Percentiles rank a stretch among this genome's conserved stretches.
phyloP scores from a whole-genome alignment of 345 rosid species.

The Cardamine occulta region DNA sequence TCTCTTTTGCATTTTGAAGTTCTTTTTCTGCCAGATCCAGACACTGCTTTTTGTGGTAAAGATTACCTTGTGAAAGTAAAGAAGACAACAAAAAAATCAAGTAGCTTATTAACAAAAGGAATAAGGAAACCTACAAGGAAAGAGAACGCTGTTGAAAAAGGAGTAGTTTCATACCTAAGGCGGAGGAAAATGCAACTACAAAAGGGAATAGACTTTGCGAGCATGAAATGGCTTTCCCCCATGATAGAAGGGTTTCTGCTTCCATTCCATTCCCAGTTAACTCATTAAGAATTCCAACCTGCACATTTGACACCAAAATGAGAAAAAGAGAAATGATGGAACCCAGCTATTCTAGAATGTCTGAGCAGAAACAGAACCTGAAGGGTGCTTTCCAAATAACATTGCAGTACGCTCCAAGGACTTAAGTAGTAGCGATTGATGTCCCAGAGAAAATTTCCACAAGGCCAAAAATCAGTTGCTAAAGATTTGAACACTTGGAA shows the following conservation, averaged over 20 bases:
- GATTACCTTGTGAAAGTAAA: constrained; percentile 55
- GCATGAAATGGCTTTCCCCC: constrained; percentile 81
- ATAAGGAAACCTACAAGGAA: constrained; percentile 13
- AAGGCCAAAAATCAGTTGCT: constrained; percentile 66
- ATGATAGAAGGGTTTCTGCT: constrained; percentile 69
- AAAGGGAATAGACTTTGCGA: constrained; percentile 62
- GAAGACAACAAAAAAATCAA: constrained; percentile 12
- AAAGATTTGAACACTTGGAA: constrained; percentile 53
- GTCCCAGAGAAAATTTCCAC: constrained; percentile 49
- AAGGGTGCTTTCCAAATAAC: constrained; percentile 90
- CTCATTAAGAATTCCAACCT: constrained; percentile 83
- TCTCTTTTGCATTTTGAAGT: constrained; percentile 63
- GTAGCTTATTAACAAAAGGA: constrained; percentile 29
- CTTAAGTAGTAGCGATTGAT: constrained; percentile 65
- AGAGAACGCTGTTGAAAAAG: background rate
- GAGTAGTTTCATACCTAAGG: constrained; percentile 58
- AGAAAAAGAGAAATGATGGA: constrained; percentile 30
- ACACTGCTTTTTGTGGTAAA: constrained; percentile 62
- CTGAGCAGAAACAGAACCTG: constrained; percentile 61
- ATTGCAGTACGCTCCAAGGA: constrained; percentile 83
- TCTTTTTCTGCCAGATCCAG: constrained; percentile 75
- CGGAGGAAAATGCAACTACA: constrained; percentile 70
- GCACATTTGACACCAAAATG: constrained; percentile 29
- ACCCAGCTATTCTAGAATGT: constrained; percentile 17
- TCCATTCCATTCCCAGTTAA: constrained; percentile 77